Percentiles rank a stretch among this genome's conserved stretches.
Evolutionary conservation across 352 stramenopile genomes (phyloP).

Genomic region (Blastocystis hominis): DNA sequence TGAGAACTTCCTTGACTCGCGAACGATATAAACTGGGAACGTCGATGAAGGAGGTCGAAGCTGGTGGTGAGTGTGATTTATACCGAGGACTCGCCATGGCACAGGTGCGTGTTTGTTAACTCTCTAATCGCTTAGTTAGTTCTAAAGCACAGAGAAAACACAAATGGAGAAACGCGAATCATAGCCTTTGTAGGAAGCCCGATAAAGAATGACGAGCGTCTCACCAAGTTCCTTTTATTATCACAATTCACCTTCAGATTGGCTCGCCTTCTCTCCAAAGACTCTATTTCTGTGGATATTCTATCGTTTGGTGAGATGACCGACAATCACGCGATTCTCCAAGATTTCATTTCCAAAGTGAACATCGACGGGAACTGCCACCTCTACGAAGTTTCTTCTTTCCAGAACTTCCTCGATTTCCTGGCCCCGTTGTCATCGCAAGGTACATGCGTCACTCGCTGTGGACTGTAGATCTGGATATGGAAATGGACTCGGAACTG

Average conservation of each 20-base stretch:
- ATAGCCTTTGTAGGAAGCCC: constrained; percentile 45
- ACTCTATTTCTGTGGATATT: constrained; percentile 35
- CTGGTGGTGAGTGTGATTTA: constrained; percentile 15
- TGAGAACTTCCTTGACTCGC: constrained; percentile 19
- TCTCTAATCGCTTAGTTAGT: neutral
- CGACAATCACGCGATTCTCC: neutral
- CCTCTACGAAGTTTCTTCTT: constrained; percentile 29
- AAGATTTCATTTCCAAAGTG: constrained; percentile 39
- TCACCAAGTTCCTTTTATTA: neutral
- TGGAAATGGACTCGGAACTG: constrained; percentile 32
- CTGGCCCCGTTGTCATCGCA: neutral
- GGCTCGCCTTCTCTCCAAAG: neutral
- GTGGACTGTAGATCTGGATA: neutral
- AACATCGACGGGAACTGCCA: constrained; percentile 42
- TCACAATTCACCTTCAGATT: neutral
- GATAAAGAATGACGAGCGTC: neutral
- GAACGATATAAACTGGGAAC: constrained; percentile 55
- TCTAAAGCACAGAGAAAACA: constrained; percentile 50
- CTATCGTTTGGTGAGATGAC: constrained; percentile 45
- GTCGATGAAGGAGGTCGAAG: constrained; percentile 37
- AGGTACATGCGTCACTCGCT: neutral
- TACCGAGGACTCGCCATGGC: constrained; percentile 45
- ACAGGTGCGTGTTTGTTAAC: neutral
- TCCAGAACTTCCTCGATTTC: constrained; percentile 12
- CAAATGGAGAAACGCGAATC: constrained; percentile 45